Evolutionary conservation across 2,329 filamentous ascomycete genomes (phyloP), one percentile per base, ranked within the genome.

Genomic region (Nigrospora oryzae): DNA sequence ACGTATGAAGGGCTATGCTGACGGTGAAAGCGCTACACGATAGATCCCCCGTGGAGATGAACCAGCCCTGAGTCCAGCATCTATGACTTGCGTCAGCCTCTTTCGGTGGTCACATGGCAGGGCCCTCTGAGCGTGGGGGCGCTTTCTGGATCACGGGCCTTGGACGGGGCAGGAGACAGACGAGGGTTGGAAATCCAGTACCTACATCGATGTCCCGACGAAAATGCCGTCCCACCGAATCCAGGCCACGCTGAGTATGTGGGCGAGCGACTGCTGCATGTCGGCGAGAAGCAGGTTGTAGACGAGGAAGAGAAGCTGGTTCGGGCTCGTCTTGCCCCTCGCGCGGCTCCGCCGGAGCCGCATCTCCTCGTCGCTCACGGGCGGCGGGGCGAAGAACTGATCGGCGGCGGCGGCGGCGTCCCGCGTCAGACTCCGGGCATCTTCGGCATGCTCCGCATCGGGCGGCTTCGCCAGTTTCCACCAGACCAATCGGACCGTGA

Each of bases 21-120:
- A 78, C 73, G 51, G 85, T 82, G 58, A 84, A 87, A 43, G 83
- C 73, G 49, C 80, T 84, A 19, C 77, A 81, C 0, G 80, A 71
- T 43, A 87, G 56, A 55, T 85, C 81, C 28, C 83, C 84, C 0
- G 75, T 77, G 5, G 80, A 83, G 3, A 86, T 67, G 40, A 86
- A 78, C 61, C 82, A 81, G n/a, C 81, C 83, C 59, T 88, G 83
- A 0, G 73, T 73, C 54, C 65, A 72, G 61, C 82, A 86, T 7
- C 23, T 28, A 10, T 7, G 8, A 10, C 10, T 28, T 5, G 5
- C 5, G 23, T 28, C 23, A 28, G 23, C 8, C 23, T 28, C 23
- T 28, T 28, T 10, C 23, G 23, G 23, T 28, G 23, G 10, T 6
- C 5, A 10, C 8, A 10, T 7, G 10, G 19, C 5, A 28, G 7